Percentiles rank a stretch among this genome's conserved stretches.
Conservation (phyloP, 495 filamentous ascomycete genomes). For the Trichoderma virens region DNA sequence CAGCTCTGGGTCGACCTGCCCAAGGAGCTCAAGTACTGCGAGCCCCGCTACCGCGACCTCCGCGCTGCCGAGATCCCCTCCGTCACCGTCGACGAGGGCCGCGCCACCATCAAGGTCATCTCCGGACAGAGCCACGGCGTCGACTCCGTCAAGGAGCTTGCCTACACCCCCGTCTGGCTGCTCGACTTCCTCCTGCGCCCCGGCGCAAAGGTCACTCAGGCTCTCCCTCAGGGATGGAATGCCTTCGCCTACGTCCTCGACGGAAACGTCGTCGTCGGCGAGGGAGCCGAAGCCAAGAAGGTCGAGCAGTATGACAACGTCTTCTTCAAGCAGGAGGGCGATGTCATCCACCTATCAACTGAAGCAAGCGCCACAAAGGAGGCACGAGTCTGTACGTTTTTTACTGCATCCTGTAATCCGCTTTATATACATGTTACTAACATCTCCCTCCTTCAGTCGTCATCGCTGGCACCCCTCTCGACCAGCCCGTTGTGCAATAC, state of each 20-base stretch:
- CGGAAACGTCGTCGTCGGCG: constrained; percentile 62
- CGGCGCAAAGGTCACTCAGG: constrained; percentile 65
- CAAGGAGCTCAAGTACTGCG: constrained; percentile 69
- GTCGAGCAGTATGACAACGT: constrained; percentile 78
- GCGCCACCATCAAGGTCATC: constrained; percentile 81
- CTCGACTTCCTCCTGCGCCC: constrained; percentile 78
- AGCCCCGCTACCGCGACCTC: constrained; percentile 87
- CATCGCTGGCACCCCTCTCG: constrained; percentile 75
- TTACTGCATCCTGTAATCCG: constrained; percentile 32
- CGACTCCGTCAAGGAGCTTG: constrained; percentile 79
- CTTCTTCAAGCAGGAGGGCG: constrained; percentile 76
- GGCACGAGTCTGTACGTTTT: constrained; percentile 27
- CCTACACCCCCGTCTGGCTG: constrained; percentile 93
- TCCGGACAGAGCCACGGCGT: constrained; percentile 74
- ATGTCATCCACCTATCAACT: constrained; percentile 62
- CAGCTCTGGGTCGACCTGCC: constrained; percentile 96
- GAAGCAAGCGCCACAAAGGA: constrained; percentile 58
- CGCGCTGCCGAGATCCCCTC: constrained; percentile 66
- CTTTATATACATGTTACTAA: neutral
- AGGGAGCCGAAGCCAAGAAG: constrained; percentile 44
- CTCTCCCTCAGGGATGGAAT: constrained; percentile 77
- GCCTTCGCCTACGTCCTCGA: constrained; percentile 78
- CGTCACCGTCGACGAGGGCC: constrained; percentile 58
- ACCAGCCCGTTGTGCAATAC: constrained; percentile 93
- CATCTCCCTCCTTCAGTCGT: constrained; percentile 40